These are phyloP conservation scores for Coriaria nepalensis DNA, from an alignment of 306 rosid species.

Conservation along the genomic window DNA sequence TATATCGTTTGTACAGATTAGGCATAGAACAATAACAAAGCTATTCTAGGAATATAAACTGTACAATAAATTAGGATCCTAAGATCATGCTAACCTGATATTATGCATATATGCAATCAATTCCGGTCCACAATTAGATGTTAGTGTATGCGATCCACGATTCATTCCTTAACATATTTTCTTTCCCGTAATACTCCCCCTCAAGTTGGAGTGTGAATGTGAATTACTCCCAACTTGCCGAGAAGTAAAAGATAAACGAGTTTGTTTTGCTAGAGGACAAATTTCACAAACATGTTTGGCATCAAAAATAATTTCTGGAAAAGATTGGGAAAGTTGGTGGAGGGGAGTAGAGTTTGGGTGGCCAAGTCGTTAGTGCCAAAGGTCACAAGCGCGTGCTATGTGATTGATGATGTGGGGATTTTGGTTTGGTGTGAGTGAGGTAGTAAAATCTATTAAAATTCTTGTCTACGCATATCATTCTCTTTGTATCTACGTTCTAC, in stretches of 20 bases:
- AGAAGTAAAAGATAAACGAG: background rate
- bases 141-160: too few relatives aligned
- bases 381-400: background rate
- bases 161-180: too few relatives aligned
- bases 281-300: background rate
- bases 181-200: too few relatives aligned
- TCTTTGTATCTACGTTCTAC: slow-evolving; percentile 1
- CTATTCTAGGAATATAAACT: too few relatives aligned
- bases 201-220: too few relatives aligned
- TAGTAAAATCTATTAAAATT: background rate
- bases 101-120: too few relatives aligned
- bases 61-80: too few relatives aligned
- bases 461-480: slow-evolving; percentile 4
- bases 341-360: background rate
- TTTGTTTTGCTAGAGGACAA: slow-evolving; percentile 9
- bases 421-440: background rate
- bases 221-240: too few relatives aligned
- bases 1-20: too few relatives aligned
- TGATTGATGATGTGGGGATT: background rate
- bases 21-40: too few relatives aligned
- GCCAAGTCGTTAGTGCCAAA: slow-evolving; percentile 1
- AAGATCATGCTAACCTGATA: too few relatives aligned
- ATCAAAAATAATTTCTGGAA: background rate
- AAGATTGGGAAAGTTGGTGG: background rate
- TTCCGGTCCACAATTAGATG: too few relatives aligned